Evolutionary conservation across 2,329 filamentous ascomycete genomes (phyloP), one percentile per base, ranked within the genome.

Genomic region (Didymellaceae sp.): DNA sequence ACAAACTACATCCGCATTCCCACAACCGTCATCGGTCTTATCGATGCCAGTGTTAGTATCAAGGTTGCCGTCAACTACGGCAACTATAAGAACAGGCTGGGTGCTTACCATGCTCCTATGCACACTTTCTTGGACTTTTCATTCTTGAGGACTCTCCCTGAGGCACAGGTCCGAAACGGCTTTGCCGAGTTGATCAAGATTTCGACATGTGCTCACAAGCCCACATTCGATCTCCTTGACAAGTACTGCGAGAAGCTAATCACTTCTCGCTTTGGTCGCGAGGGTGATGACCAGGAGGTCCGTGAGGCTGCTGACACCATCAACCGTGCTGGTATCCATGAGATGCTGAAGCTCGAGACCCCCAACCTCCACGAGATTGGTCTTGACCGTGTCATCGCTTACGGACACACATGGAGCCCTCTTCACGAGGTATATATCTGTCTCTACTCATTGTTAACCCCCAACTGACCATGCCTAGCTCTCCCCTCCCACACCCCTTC

Each of bases 51-150:
- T 14, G 87, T 90, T 41, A 87, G 84, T 26, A 90, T 90, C 77
- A 89, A 90, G 68, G 87, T 90, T n/a, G 87, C 85, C 10, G 86
- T 90, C 63, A 90, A 90, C 76, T 89, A 89, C 63, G 86, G 85
- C 67, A 84, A 86, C 69, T 88, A 89, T 78, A 90, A 90, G 79
- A 90, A 90, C 74, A 80, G 86, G 10, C 80, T 90, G 0, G 86
- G 86, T 21, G 87, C 86, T 4, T 90, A 90, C 67, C 87, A 90
- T 63, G 86, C 87, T 0, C 87, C 87, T 0, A 79, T 84, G 38
- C 84, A 87, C 66, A 90, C 87, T 0, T 89, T 90, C 76, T 80
- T 90, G 35, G 87, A 90, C 70, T 90, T 89, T 68, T 82, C 79
- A 13, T 90, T 90, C 73, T 76, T 89, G n/a, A 82, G 83, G 35